Conservation (phyloP, 495 filamentous ascomycete genomes). For the Neurospora africana region DNA sequence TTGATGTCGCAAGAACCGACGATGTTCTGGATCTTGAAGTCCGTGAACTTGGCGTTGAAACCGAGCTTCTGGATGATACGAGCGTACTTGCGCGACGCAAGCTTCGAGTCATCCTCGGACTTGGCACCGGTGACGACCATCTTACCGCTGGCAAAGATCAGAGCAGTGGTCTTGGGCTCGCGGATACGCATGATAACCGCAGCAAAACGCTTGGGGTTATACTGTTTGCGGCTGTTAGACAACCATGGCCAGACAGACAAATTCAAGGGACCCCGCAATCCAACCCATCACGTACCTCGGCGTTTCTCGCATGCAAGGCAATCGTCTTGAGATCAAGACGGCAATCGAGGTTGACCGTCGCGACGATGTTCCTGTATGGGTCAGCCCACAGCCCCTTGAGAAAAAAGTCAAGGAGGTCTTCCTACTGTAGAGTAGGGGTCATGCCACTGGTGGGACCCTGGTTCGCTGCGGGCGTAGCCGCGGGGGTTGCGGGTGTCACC, state of each 20-base stretch:
- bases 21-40: constrained; percentile 99
- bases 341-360: constrained; percentile 97
- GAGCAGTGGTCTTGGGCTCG: constrained; percentile 93
- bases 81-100: constrained; percentile 95
- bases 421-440: constrained; percentile 92
- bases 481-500: constrained; percentile 91
- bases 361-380: constrained; percentile 91
- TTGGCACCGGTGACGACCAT: constrained; percentile 99
- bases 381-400: constrained; percentile 44
- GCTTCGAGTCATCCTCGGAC: constrained; percentile 94
- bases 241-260: constrained; percentile 27
- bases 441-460: constrained; percentile 71
- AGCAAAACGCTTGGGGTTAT: constrained; percentile 77
- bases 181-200: constrained; percentile 99
- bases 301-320: constrained; percentile 94
- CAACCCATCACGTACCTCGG: constrained; percentile 45
- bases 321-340: constrained; percentile 98
- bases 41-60: constrained; percentile 98
- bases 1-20: constrained; percentile 98
- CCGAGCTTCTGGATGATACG: constrained; percentile 99
- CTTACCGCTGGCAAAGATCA: constrained; percentile 98
- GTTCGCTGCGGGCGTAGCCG: constrained; percentile 78
- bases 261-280: constrained; percentile 12
- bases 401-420: constrained; percentile 46
- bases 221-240: constrained; percentile 25